Conservation (phyloP, 192 early-diverging fungal species). For the Coemansia sp. region DNA sequence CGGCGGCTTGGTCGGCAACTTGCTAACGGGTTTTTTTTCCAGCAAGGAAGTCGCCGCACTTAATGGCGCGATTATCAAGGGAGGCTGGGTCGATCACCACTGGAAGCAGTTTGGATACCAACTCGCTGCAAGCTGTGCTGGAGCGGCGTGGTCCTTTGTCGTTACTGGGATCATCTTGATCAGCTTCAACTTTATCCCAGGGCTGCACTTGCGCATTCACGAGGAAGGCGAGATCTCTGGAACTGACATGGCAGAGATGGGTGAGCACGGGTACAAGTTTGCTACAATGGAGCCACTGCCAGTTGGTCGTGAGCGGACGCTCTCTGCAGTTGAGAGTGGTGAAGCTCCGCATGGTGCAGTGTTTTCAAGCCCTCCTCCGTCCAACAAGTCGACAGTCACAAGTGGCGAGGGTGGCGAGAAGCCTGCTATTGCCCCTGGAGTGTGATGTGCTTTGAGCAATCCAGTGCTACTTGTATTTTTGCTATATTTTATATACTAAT, state of each 20-base stretch:
- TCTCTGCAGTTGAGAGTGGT: constrained; percentile 26
- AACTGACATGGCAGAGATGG: constrained; percentile 81
- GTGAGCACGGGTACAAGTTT: constrained; percentile 62
- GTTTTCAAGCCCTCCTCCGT: neutral
- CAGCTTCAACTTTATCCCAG: constrained; percentile 71
- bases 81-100: constrained; percentile 80
- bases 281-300: constrained; percentile 30
- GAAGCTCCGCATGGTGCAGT: neutral
- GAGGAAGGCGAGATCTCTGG: constrained; percentile 72
- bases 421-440: neutral
- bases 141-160: constrained; percentile 73
- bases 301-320: constrained; percentile 10
- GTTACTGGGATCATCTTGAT: constrained; percentile 70
- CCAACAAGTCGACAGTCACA: constrained; percentile 19
- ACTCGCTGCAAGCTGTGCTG: constrained; percentile 65
- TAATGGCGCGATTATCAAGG: constrained; percentile 58
- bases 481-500: neutral
- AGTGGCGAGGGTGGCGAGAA: constrained; percentile 19
- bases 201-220: constrained; percentile 70
- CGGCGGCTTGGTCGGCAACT: constrained; percentile 74
- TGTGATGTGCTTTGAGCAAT: too few relatives aligned
- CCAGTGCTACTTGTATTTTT: neutral
- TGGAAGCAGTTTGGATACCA: constrained; percentile 79
- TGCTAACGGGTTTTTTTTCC: constrained; percentile 87
- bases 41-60: constrained; percentile 66